Conservation (phyloP, 1,284 basidiomycete species). For the Ustilago tritici region DNA sequence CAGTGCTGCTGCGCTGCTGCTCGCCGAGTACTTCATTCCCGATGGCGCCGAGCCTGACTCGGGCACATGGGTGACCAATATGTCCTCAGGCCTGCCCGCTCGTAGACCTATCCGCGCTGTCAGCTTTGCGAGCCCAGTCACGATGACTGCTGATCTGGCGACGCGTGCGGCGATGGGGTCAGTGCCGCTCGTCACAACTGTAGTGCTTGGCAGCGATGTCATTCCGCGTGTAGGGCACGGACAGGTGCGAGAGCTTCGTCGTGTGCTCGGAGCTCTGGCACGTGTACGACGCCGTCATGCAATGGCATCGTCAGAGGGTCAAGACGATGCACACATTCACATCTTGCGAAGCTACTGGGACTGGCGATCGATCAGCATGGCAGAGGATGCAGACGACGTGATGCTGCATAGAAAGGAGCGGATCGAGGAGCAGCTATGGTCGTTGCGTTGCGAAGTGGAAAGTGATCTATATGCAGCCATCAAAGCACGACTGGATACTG, state of each 20-base stretch:
- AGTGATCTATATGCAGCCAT: conserved; percentile 65
- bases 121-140: conserved; percentile 67
- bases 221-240: conserved; percentile 67
- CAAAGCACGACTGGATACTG: conserved; percentile 52
- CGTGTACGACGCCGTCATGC: conserved; percentile 62
- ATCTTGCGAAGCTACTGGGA: conserved; percentile 64
- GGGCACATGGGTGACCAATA: conserved; percentile 62
- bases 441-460: conserved; percentile 65
- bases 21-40: conserved; percentile 60
- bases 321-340: conserved; percentile 58
- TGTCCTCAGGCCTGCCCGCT: conserved; percentile 57
- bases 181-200: conserved; percentile 62
- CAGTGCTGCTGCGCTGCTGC: conserved; percentile 63
- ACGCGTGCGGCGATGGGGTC: conserved; percentile 53
- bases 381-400: conserved; percentile 53
- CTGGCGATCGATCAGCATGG: conserved; percentile 57
- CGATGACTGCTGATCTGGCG: conserved; percentile 61
- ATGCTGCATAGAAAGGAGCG: conserved; percentile 59
- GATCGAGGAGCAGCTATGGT: conserved; percentile 65
- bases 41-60: conserved; percentile 41
- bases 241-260: conserved; percentile 66
- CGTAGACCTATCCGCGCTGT: conserved; percentile 63
- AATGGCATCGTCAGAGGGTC: conserved; percentile 38
- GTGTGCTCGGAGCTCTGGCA: conserved; percentile 64
- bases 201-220: conserved; percentile 64